These are phyloP conservation scores for Hyphodiscus sp. DNA, from an alignment of 2,329 filamentous ascomycete species.

Conservation along the genomic window DNA sequence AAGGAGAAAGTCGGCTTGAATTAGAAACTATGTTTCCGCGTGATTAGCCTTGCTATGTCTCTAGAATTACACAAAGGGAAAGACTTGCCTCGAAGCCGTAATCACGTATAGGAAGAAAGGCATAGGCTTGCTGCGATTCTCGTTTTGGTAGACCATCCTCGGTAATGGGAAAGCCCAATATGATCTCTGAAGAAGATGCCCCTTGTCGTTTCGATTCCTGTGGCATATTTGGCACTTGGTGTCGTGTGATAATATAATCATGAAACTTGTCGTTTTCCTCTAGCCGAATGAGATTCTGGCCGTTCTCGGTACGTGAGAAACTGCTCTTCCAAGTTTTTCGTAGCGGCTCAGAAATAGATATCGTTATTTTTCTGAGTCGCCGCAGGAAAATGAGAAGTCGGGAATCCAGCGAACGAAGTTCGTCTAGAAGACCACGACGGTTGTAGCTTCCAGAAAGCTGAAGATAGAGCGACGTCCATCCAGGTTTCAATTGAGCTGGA, in stretches of 20 bases:
- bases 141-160: background rate
- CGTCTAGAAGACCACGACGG: background rate
- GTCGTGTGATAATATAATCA: slow-evolving; percentile 9
- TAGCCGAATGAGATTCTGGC: background rate
- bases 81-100: slow-evolving; percentile 21
- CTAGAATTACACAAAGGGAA: background rate
- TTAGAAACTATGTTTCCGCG: slow-evolving; percentile 17
- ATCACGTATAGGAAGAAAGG: slow-evolving; percentile 25
- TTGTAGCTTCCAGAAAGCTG: background rate
- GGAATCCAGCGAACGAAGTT: slow-evolving; percentile 1
- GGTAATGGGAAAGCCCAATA: slow-evolving; percentile 20
- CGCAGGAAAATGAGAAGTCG: slow-evolving; percentile 8
- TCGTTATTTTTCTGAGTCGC: background rate
- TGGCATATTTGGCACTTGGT: slow-evolving; percentile 8
- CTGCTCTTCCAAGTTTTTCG: background rate
- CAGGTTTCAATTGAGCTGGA: background rate
- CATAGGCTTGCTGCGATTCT: slow-evolving; percentile 16
- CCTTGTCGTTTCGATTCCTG: slow-evolving; percentile 3
- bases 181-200: slow-evolving; percentile 11
- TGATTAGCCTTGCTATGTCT: background rate
- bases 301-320: background rate
- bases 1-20: slow-evolving; percentile 27
- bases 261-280: background rate
- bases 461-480: slow-evolving; percentile 6
- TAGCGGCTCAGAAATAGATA: background rate